These are phyloP conservation scores for Metschnikowia drakensbergensis DNA, from an alignment of 805 yeast genomes.

Conservation along the genomic window DNA sequence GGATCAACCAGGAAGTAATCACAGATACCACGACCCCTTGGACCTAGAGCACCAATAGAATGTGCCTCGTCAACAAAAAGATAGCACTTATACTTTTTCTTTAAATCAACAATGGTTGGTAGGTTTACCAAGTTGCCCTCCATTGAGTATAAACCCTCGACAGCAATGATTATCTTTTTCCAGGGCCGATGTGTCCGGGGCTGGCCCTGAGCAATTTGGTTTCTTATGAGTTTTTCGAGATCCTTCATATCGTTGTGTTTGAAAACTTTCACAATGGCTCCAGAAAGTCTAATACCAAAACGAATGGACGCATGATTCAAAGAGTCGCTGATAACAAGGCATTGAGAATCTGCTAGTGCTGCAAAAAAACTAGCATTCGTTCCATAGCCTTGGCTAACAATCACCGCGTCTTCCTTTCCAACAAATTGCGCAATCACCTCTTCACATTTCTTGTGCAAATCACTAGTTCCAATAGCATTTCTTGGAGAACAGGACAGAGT, in stretches of 20 bases:
- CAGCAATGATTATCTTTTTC: conserved; percentile 80
- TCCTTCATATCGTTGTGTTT: conserved; percentile 86
- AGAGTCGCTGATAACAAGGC: conserved; percentile 90
- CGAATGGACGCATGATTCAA: conserved; percentile 94
- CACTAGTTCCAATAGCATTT: conserved; percentile 68
- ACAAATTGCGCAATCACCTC: conserved; percentile 74
- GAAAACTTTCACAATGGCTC: conserved; percentile 88
- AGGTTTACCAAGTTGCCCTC: conserved; percentile 87
- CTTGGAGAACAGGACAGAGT: conserved; percentile 78
- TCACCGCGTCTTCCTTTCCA: conserved; percentile 83
- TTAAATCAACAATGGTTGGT: conserved; percentile 68
- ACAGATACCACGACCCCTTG: conserved; percentile 89
- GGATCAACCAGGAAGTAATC: conserved; percentile 86
- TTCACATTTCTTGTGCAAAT: conserved; percentile 73
- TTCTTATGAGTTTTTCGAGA: conserved; percentile 73
- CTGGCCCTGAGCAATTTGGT: conserved; percentile 89
- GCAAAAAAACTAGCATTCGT: conserved; percentile 88
- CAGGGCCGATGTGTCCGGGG: conserved; percentile 95
- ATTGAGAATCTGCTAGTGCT: conserved; percentile 78
- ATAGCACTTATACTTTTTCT: conserved; percentile 82
- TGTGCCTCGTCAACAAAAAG: conserved; percentile 97
- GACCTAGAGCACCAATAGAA: conserved; percentile 98
- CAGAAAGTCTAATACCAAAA: conserved; percentile 88
- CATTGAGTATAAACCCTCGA: conserved; percentile 91
- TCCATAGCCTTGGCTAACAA: conserved; percentile 93